Conservation (phyloP, 139 green algal species). For the Picochlorum sp. region DNA sequence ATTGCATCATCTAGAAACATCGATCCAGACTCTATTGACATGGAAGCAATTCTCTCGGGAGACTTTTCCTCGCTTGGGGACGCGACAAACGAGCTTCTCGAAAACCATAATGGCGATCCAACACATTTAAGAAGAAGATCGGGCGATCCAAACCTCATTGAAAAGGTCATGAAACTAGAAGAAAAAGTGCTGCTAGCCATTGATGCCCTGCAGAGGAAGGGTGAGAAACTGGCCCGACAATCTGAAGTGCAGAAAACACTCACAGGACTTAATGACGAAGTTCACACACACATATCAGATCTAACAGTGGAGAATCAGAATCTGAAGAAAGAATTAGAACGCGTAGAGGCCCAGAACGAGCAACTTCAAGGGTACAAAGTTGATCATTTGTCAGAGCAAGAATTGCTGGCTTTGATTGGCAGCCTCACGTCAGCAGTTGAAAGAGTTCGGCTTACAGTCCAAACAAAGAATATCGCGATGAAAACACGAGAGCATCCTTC, state of each 20-base stretch:
- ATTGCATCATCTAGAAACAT: constrained; percentile 7
- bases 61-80: constrained; percentile 2
- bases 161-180: constrained; percentile 35
- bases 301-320: constrained; percentile 27
- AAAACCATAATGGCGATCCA: constrained; percentile 2
- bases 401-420: constrained; percentile 36
- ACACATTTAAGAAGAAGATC: constrained; percentile 11
- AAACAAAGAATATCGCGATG: constrained; percentile 15
- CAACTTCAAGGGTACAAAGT: constrained; percentile 42
- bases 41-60: constrained; percentile 15
- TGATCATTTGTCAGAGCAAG: constrained; percentile 32
- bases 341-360: constrained; percentile 39
- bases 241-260: constrained; percentile 18
- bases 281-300: constrained; percentile 21
- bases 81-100: not conserved
- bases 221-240: constrained; percentile 32
- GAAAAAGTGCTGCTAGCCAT: constrained; percentile 34
- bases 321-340: constrained; percentile 27
- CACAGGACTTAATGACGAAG: constrained; percentile 22
- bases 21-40: constrained; percentile 11
- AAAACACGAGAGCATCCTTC: not conserved
- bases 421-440: constrained; percentile 38
- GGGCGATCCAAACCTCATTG: constrained; percentile 26
- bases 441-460: constrained; percentile 42
- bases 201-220: constrained; percentile 34